Conservation (phyloP, 768 basidiomycete species). For the Sporobolomyces pararoseus region DNA sequence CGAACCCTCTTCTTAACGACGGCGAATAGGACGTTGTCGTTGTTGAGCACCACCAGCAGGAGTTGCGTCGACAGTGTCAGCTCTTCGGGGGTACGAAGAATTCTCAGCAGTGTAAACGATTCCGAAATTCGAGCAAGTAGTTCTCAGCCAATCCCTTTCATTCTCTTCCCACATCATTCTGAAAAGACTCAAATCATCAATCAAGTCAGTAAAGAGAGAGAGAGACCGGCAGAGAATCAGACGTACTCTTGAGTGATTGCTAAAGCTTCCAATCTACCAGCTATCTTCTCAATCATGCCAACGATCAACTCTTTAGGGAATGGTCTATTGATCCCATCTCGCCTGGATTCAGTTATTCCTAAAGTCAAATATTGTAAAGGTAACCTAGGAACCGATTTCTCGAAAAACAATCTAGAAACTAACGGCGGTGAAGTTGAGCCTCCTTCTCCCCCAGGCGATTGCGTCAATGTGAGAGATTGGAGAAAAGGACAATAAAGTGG, state of each 20-base stretch:
- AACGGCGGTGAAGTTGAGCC: not conserved
- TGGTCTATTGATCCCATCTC: not conserved
- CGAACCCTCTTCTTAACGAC: too few species aligned
- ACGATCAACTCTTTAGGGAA: not conserved
- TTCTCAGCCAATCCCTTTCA: not conserved
- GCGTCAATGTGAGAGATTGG: not conserved
- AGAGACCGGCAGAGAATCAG: not conserved
- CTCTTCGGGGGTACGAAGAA: too few species aligned
- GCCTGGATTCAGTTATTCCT: not conserved
- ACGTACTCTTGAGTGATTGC: not conserved
- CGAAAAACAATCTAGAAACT: not conserved
- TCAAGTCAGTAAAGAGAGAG: not conserved
- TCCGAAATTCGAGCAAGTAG: not conserved
- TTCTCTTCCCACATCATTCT: slow-evolving; percentile 1
- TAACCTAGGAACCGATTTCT: not conserved
- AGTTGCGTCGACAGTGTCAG: too few species aligned
- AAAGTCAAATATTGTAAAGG: not conserved
- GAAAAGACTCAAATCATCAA: not conserved
- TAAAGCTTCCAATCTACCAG: not conserved
- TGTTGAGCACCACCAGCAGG: too few species aligned
- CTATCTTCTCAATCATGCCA: not conserved
- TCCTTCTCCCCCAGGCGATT: too few species aligned
- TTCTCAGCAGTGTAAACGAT: not conserved
- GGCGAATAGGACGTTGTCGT: too few species aligned
- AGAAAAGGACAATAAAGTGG: slow-evolving; percentile 4